Conservation (phyloP, 2,329 filamentous ascomycete species). For the Aspergillus fumigatus region DNA sequence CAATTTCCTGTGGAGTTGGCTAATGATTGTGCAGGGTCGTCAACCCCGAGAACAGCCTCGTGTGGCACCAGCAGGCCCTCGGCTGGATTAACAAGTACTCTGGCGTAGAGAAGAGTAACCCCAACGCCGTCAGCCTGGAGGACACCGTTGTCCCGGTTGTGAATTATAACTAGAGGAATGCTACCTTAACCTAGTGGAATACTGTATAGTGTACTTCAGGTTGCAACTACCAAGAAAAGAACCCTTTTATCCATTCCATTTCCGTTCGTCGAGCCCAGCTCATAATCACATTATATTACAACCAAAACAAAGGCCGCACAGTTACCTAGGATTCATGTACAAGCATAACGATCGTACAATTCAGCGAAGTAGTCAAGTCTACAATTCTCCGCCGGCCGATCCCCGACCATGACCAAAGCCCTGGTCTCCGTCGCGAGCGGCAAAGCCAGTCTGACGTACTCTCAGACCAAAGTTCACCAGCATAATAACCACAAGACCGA, state of each 20-base stretch:
- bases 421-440: conserved; percentile 10
- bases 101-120: conserved; percentile 27
- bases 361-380: not conserved
- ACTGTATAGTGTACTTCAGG: not conserved
- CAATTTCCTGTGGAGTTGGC: not conserved
- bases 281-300: not conserved
- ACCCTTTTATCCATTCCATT: not conserved
- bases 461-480: conserved; percentile 76
- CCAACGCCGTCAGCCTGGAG: conserved; percentile 27
- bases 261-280: not conserved
- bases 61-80: conserved; percentile 82
- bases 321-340: not conserved
- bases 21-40: conserved; percentile 56
- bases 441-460: conserved; percentile 50
- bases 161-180: conserved; percentile 19
- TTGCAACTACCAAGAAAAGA: not conserved
- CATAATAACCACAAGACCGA: conserved; percentile 68
- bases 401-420: not conserved
- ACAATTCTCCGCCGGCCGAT: conserved; percentile 7
- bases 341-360: not conserved
- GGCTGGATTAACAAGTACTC: conserved; percentile 62
- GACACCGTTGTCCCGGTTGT: conserved; percentile 33
- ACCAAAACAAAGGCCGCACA: not conserved
- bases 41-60: conserved; percentile 80
- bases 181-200: not conserved